These are phyloP conservation scores for Pseudogymnoascus sp. DNA, from an alignment of 2,329 filamentous ascomycete genomes.

Conservation along the genomic window DNA sequence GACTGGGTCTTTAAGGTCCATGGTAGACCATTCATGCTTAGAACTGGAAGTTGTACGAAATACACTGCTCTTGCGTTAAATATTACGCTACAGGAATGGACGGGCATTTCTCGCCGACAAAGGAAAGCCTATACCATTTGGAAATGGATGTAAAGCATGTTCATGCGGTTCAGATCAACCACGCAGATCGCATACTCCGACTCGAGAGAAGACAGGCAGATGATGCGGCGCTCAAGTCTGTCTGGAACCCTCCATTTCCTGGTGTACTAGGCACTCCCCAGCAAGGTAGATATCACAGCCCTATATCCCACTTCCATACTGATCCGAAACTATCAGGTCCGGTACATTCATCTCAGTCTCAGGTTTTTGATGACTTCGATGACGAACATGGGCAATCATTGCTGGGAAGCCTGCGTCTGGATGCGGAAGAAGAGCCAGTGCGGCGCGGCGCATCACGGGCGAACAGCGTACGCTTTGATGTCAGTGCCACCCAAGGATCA, in stretches of 20 bases:
- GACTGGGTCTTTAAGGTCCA: constrained; percentile 6
- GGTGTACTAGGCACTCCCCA: constrained; percentile 76
- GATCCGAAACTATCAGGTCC: constrained; percentile 52
- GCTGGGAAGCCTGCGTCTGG: constrained; percentile 74
- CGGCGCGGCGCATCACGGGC: constrained; percentile 84
- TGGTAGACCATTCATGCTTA: constrained; percentile 8
- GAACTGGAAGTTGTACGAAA: constrained; percentile 1
- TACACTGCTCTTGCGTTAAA: not conserved
- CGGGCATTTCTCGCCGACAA: constrained; percentile 51
- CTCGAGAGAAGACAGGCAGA: constrained; percentile 63
- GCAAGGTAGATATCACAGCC: constrained; percentile 59
- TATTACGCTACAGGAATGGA: constrained; percentile 44
- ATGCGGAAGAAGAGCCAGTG: constrained; percentile 79
- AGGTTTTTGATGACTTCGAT: constrained; percentile 86
- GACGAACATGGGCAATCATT: constrained; percentile 73
- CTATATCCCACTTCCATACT: constrained; percentile 21
- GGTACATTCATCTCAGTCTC: constrained; percentile 69
- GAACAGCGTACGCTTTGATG: constrained; percentile 96
- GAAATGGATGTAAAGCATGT: constrained; percentile 67
- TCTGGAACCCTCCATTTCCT: constrained; percentile 90
- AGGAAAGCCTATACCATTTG: constrained; percentile 61
- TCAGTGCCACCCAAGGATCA: constrained; percentile 83
- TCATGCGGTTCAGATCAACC: constrained; percentile 55
- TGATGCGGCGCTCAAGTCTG: constrained; percentile 67
- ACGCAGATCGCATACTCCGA: constrained; percentile 55